phyloP scores from a whole-genome alignment of 495 filamentous ascomycete genomes.

The Bacidia rubella region DNA sequence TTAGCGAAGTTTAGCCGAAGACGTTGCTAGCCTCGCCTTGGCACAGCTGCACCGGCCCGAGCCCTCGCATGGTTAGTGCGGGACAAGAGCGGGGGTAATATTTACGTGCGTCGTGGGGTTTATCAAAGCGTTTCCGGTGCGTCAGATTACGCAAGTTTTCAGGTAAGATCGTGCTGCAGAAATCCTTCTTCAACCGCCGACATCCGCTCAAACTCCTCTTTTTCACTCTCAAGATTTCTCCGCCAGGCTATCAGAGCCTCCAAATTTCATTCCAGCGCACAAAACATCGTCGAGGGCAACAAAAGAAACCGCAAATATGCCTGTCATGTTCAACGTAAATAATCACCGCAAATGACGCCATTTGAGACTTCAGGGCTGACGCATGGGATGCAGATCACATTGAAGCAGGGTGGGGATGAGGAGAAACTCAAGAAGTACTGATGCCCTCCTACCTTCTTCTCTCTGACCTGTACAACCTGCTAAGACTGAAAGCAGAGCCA shows the following conservation, averaged over 20 bases:
- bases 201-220: too few relatives aligned
- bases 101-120: not conserved
- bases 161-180: not conserved
- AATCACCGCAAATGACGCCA: slow-evolving; percentile 6
- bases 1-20: too few relatives aligned
- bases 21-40: too few relatives aligned
- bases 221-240: not conserved
- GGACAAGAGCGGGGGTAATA: too few relatives aligned
- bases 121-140: not conserved
- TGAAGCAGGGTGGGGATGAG: slow-evolving; percentile 48
- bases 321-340: slow-evolving; percentile 53
- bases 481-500: slow-evolving; percentile 39
- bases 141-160: slow-evolving; percentile 3
- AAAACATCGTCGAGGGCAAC: not conserved
- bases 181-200: too few relatives aligned
- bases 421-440: slow-evolving; percentile 51
- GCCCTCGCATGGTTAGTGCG: too few relatives aligned
- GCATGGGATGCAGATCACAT: slow-evolving; percentile 51
- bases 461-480: not conserved
- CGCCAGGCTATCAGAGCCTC: not conserved
- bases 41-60: too few relatives aligned
- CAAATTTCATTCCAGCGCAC: not conserved
- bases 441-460: not conserved
- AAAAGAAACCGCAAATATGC: slow-evolving; percentile 3
- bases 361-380: not conserved